phyloP scores from a whole-genome alignment of 2,329 filamentous ascomycete species.

The Diaporthe sp. region DNA sequence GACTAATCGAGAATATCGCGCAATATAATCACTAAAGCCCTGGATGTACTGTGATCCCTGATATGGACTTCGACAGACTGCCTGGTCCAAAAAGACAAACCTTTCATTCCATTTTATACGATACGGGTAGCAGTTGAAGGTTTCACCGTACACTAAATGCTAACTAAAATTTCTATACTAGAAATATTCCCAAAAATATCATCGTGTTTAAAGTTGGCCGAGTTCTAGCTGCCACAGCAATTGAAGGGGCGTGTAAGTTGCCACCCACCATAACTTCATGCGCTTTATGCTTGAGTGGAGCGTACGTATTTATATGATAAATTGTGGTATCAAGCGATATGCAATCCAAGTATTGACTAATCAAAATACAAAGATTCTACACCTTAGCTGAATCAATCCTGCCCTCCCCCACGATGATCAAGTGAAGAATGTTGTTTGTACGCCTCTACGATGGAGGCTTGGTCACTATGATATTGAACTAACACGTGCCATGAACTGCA shows the following conservation, averaged over 20 bases:
- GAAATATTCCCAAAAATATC: too few species aligned
- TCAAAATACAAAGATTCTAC: background rate
- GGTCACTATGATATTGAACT: background rate
- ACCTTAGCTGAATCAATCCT: background rate
- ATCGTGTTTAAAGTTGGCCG: too few species aligned
- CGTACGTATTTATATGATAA: background rate
- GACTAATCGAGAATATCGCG: background rate
- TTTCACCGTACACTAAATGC: too few species aligned
- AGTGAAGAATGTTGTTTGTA: background rate
- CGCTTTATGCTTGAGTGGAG: background rate
- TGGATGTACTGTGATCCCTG: background rate
- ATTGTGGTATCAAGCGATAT: background rate
- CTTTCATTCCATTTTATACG: background rate
- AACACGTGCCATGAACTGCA: background rate
- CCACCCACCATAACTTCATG: too few species aligned
- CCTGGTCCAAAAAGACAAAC: background rate
- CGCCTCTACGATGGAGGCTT: background rate
- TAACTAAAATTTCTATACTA: too few species aligned
- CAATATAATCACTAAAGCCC: background rate
- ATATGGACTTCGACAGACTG: too few species aligned
- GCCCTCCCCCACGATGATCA: background rate
- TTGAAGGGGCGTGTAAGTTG: too few species aligned
- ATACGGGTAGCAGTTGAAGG: too few species aligned
- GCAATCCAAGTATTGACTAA: background rate
- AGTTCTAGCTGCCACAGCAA: too few species aligned